Evolutionary conservation across 176 grass and related monocot genomes (phyloP), one percentile per base, ranked within the genome.

Genomic region (Lolium perenne): DNA sequence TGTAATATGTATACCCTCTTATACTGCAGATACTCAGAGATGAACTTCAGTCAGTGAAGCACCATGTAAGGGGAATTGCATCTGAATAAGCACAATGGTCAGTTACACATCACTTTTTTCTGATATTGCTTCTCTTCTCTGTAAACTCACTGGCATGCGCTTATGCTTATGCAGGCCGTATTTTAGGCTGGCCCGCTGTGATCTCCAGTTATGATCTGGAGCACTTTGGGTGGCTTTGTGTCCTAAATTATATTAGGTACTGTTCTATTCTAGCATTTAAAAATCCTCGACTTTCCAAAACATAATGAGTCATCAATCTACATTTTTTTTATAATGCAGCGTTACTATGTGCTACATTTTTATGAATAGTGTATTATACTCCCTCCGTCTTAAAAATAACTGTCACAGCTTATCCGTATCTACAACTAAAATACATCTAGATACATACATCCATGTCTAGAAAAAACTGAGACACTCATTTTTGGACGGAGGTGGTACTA

Each of bases 1-100:
- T 29, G 1, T 29, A 29, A 29, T 29, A 29, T 65, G 54, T 67
- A 57, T 83, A 43, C 61, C 53, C 45, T 61, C 5, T 90, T 83
- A 43, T 89, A 74, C 41, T 75, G 79, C 90, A 99, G 97, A 93
- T 99, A 99, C 80, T 99, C 97, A 45, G 94, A 99, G 88, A 99
- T 99, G 94, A 97, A 96, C 84, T 99, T 99, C 81, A 95, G 97
- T 76, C 94, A 96, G 79, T 94, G 85, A 99, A 89, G 78, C 64
- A 71, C 83, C 76, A 81, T 81, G 62, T 77, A 71, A 63, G 86
- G 85, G 70, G 69, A 63, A 77, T 26, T 71, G 53, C 81, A 91
- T 88, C 71, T 77, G 49, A 91, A 91, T 87, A 85, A 85, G 86
- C 77, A 85, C 43, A 70, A 71, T 71, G 82, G 86, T 88, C 57